A percentile compares a stretch with the other conserved stretches of the same genome.
Conservation (phyloP, 2,329 filamentous ascomycete species). For the Nothopassalora personata region DNA sequence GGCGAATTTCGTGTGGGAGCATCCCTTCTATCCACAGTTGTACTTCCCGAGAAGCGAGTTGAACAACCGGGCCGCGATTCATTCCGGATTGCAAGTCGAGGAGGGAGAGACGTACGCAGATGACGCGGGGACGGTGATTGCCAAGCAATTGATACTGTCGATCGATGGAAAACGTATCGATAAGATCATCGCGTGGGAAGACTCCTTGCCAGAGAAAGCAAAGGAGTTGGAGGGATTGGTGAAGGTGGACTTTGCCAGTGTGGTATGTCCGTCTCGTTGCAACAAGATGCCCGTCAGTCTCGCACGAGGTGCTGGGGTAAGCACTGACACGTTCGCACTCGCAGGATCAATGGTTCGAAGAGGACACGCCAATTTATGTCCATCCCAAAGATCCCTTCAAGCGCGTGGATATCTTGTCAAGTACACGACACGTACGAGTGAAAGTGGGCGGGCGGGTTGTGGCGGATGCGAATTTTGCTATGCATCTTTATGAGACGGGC, state of each 20-base stretch:
- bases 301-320: no score
- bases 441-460: slow-evolving; percentile 45
- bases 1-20: slow-evolving; percentile 37
- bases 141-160: slow-evolving; percentile 21
- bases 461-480: slow-evolving; percentile 40
- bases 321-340: no score
- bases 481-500: slow-evolving; percentile 58
- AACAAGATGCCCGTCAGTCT: no score
- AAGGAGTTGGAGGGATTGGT: slow-evolving; percentile 18
- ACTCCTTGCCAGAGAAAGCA: slow-evolving; percentile 13
- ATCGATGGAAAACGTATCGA: slow-evolving; percentile 17
- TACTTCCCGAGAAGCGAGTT: slow-evolving; percentile 27
- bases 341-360: slow-evolving; percentile 50
- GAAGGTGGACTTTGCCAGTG: slow-evolving; percentile 24
- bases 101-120: slow-evolving; percentile 20
- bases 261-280: background rate
- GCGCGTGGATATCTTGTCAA: slow-evolving; percentile 57
- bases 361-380: slow-evolving; percentile 54
- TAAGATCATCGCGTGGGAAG: slow-evolving; percentile 20
- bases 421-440: slow-evolving; percentile 50
- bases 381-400: slow-evolving; percentile 66
- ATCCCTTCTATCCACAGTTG: slow-evolving; percentile 43
- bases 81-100: slow-evolving; percentile 12
- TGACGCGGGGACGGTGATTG: slow-evolving; percentile 18
- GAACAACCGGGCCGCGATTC: slow-evolving; percentile 3